A percentile compares a stretch with the other conserved stretches of the same genome.
Evolutionary conservation across 148 eudicot species (phyloP).

Genomic region (Cornus controversa): DNA sequence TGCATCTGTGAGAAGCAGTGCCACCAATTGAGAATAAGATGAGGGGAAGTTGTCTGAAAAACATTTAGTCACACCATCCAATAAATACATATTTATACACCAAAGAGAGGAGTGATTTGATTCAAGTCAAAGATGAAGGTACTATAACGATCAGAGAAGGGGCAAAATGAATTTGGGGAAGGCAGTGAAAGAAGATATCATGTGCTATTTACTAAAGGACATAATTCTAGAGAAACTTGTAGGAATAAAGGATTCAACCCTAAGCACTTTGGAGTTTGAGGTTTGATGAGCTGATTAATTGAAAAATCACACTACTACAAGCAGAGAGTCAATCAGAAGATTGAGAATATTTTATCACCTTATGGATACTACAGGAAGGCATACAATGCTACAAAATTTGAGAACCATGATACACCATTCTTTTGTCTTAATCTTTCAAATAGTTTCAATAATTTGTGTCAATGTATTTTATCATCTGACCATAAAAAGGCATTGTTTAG

Average conservation of each 20-base stretch:
- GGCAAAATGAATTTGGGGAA: not conserved
- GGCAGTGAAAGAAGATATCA: not conserved
- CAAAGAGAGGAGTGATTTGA: not conserved
- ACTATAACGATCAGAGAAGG: not conserved
- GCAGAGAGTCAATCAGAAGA: not conserved
- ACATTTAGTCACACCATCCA: not conserved
- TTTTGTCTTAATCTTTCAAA: not conserved
- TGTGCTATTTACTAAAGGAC: not conserved
- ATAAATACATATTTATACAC: not conserved
- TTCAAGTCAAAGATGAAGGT: not conserved
- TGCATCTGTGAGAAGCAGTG: not conserved
- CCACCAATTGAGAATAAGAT: not conserved
- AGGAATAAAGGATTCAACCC: not conserved
- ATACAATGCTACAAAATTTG: not conserved
- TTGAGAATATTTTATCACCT: not conserved
- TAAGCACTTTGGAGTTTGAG: not conserved
- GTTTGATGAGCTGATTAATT: not conserved
- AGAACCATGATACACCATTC: not conserved
- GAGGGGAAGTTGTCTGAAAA: not conserved
- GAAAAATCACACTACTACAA: not conserved
- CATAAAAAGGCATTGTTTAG: not conserved
- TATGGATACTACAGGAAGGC: not conserved
- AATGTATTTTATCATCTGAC: not conserved
- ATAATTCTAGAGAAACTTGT: not conserved
- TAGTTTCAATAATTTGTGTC: not conserved